Conservation (phyloP, 2,329 filamentous ascomycete genomes). For the Eurotiales sp. region DNA sequence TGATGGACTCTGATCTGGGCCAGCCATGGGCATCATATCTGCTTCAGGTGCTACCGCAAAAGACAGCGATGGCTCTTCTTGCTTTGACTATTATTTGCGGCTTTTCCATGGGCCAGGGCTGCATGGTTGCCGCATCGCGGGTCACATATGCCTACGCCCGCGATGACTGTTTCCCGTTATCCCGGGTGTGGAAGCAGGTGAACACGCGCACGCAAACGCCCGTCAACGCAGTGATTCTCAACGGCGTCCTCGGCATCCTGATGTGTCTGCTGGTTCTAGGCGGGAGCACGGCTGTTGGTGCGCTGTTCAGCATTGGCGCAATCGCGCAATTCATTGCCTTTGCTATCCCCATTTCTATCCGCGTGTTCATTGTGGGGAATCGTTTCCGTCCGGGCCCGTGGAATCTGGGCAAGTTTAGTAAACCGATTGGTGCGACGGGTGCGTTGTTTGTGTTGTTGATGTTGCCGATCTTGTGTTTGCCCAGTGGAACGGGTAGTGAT, state of each 20-base stretch:
- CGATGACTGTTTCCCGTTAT: constrained; percentile 65
- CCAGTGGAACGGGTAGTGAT: constrained; percentile 53
- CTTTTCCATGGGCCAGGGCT: constrained; percentile 70
- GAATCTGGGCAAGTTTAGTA: constrained; percentile 60
- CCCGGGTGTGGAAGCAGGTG: constrained; percentile 56
- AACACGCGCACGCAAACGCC: constrained; percentile 61
- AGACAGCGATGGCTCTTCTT: constrained; percentile 60
- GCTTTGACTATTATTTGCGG: constrained; percentile 64
- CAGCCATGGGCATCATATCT: constrained; percentile 70
- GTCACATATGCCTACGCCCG: constrained; percentile 71
- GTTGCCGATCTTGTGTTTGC: constrained; percentile 66
- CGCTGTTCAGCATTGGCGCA: constrained; percentile 67
- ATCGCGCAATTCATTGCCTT: constrained; percentile 61
- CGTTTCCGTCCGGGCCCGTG: constrained; percentile 65
- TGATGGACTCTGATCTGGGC: constrained; percentile 59
- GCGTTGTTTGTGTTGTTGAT: constrained; percentile 61
- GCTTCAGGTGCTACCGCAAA: constrained; percentile 60
- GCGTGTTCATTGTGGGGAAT: constrained; percentile 53
- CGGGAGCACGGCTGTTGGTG: constrained; percentile 60
- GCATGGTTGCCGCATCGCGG: constrained; percentile 64
- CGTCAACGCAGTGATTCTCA: constrained; percentile 68
- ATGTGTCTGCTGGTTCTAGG: constrained; percentile 64
- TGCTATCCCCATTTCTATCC: constrained; percentile 41
- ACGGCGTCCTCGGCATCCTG: constrained; percentile 56
- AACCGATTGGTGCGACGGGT: constrained; percentile 55